These are phyloP conservation scores for Butyriboletus regius DNA, from an alignment of 1,284 basidiomycete species.

Conservation along the genomic window DNA sequence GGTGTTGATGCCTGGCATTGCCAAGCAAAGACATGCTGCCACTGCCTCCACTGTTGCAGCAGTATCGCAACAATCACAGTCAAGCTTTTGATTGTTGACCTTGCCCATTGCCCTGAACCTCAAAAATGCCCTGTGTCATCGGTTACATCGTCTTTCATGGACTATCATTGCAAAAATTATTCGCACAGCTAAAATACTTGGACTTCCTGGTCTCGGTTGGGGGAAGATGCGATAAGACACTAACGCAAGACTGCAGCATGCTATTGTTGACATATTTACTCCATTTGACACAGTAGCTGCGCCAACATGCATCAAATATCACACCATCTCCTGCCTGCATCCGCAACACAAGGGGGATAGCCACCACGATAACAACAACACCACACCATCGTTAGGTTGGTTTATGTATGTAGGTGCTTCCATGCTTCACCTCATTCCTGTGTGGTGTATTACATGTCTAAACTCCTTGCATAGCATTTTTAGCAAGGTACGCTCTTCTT, in stretches of 20 bases:
- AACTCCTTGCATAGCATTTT: too few relatives aligned
- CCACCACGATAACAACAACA: too few relatives aligned
- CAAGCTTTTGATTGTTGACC: slow-evolving; percentile 43
- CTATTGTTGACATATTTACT: too few relatives aligned
- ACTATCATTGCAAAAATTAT: slow-evolving; percentile 36
- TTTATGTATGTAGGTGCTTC: too few relatives aligned
- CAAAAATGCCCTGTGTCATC: slow-evolving; percentile 25
- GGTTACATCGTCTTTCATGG: slow-evolving; percentile 36
- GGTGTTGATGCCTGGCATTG: slow-evolving; percentile 74
- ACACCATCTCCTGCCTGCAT: too few relatives aligned
- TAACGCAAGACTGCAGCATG: slow-evolving; percentile 59
- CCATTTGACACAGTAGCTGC: too few relatives aligned
- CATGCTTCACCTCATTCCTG: too few relatives aligned
- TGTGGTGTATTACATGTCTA: too few relatives aligned
- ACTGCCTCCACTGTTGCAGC: slow-evolving; percentile 51
- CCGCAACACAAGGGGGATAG: too few relatives aligned
- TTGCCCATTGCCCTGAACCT: slow-evolving; percentile 13
- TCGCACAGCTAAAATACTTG: slow-evolving; percentile 44
- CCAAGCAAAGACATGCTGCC: slow-evolving; percentile 60
- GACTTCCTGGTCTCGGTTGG: slow-evolving; percentile 40
- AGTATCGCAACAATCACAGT: slow-evolving; percentile 39
- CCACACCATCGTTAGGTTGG: too few relatives aligned
- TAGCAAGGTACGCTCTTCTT: too few relatives aligned
- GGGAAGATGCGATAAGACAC: slow-evolving; percentile 47
- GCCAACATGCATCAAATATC: too few relatives aligned